Evolutionary conservation across 345 rosid genomes (phyloP).

Genomic region (Passiflora organensis): DNA sequence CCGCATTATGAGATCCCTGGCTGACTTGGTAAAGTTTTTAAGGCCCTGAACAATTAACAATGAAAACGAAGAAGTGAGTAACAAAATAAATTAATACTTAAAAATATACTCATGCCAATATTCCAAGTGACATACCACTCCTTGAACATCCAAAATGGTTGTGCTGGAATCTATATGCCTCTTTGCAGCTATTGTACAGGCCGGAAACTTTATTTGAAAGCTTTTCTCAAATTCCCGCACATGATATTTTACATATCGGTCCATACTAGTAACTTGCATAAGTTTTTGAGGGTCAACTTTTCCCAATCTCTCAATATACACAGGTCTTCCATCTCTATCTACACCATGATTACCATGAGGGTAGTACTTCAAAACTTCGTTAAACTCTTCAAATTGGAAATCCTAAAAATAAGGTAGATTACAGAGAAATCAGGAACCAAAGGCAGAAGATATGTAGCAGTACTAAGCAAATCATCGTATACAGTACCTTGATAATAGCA

Average conservation of each 20-base stretch:
- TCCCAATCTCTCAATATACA: conserved; percentile 92
- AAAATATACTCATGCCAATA: too few species aligned
- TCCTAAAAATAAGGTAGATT: conserved; percentile 45
- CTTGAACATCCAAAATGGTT: conserved; percentile 96
- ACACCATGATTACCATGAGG: conserved; percentile 98
- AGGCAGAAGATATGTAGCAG: background rate
- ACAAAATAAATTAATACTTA: too few species aligned
- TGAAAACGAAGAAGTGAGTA: background rate
- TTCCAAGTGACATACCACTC: conserved; percentile 61
- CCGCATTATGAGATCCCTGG: conserved; percentile 82
- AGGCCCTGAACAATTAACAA: conserved; percentile 50
- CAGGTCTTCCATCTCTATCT: conserved; percentile 91
- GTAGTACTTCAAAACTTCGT: conserved; percentile 71
- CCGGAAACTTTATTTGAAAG: conserved; percentile 76
- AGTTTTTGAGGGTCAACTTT: conserved; percentile 80
- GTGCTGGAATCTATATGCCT: conserved; percentile 96
- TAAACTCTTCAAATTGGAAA: conserved; percentile 77
- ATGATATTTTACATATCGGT: conserved; percentile 79
- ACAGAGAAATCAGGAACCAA: conserved; percentile 14
- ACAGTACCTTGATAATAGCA: conserved; percentile 64
- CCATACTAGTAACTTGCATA: conserved; percentile 91
- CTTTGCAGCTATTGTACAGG: conserved; percentile 85
- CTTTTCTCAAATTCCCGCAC: conserved; percentile 90
- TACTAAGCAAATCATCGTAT: conserved; percentile 10
- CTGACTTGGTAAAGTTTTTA: conserved; percentile 86